Conservation (phyloP, 768 basidiomycete genomes). For the Amanita fuliginea region DNA sequence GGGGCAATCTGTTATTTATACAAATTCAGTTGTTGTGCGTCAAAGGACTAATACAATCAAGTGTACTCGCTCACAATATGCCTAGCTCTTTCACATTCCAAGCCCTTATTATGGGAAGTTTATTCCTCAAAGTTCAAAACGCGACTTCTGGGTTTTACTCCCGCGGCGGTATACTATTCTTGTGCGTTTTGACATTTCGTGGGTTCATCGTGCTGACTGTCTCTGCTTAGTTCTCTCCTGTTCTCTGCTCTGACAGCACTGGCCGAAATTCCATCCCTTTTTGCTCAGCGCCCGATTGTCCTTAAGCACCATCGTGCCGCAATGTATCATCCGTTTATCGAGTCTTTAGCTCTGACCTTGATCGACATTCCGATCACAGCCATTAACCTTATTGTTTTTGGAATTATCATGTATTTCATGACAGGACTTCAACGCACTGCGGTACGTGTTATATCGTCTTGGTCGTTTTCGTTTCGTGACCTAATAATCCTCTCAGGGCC, state of each 20-base stretch:
- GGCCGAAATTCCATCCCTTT: constrained; percentile 58
- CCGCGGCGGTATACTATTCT: constrained; percentile 67
- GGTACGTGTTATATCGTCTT: background rate
- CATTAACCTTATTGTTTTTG: constrained; percentile 31
- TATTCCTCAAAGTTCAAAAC: constrained; percentile 46
- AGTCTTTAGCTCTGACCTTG: constrained; percentile 41
- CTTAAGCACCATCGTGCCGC: constrained; percentile 45
- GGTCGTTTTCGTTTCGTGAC: too few relatives aligned
- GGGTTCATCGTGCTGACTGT: background rate
- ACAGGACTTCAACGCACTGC: constrained; percentile 43
- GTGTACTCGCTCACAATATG: constrained; percentile 17
- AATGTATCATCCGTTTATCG: constrained; percentile 35
- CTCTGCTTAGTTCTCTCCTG: constrained; percentile 39
- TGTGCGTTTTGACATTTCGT: constrained; percentile 25
- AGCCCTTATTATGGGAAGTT: constrained; percentile 40
- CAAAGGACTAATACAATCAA: constrained; percentile 12
- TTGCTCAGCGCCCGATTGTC: constrained; percentile 48
- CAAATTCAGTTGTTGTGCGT: constrained; percentile 17
- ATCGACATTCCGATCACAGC: constrained; percentile 53
- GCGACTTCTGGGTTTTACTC: constrained; percentile 52
- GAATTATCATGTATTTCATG: constrained; percentile 51
- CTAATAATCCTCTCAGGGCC: constrained; percentile 12
- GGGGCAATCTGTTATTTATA: constrained; percentile 19
- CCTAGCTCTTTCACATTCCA: constrained; percentile 22
- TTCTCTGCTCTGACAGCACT: constrained; percentile 48